Evolutionary conservation across 1,284 basidiomycete species (phyloP), one percentile per base, ranked within the genome.

Genomic region (Xerocomus amazonicus): DNA sequence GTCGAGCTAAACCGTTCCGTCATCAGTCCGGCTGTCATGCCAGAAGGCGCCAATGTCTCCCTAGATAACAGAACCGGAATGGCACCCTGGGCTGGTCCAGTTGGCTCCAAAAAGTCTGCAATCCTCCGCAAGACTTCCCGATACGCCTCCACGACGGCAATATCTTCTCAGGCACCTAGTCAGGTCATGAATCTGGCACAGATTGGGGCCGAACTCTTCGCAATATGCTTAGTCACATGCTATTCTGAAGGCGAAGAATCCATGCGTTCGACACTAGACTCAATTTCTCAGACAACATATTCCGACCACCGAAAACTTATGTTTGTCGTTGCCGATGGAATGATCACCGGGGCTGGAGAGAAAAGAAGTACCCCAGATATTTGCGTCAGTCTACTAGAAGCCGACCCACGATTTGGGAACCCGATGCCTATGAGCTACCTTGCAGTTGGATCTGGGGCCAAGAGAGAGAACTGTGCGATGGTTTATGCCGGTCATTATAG

Each of bases 401-500:
- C 92, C 3, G 97, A 99, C 69, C 86, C 91, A 17, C 80, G 96
- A 6, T 99, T 99, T 64, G 95, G 96, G 26, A 95, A 97, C 63
- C 96, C 97, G 0, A 85, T 85, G 52, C 93, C 97, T 7, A 97
- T 99, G 96, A 87, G 81, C 53, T 99, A 98, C 66, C 72, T 82
- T 54, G 90, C 96, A 1, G 92, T 99, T 23, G 96, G 92, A 1
- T 81, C 85, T 26, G 97, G 97, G 4, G 68, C 81, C 14, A 97
- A 98, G 74, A 79, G 80, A 52, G 87, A 94, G 68, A 99, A 99
- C 66, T 81, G 93, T 56, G 96, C 96, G 8, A 92, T 97, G 90
- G 90, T 99, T 19, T 99, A 99, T 74, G 97, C 97, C 43, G 97
- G 97, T 16, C 95, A 99, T 77, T 99, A 99, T 71, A 90, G 92